Conservation (phyloP, 331 rosid genomes). For the Acacia concinna region DNA sequence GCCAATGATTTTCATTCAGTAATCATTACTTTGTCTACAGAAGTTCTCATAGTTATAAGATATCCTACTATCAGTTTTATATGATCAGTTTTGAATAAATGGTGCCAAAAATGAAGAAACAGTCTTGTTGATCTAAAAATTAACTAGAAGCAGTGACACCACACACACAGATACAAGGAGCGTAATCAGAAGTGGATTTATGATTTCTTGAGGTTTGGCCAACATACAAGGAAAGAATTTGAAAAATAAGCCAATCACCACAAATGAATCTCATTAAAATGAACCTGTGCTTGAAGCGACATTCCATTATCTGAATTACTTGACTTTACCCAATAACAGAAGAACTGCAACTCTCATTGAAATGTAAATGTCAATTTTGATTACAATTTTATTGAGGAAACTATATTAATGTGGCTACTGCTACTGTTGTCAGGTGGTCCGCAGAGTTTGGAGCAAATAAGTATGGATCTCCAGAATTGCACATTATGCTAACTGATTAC, state of each 20-base stretch:
- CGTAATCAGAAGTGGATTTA: not conserved
- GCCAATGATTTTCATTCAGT: not conserved
- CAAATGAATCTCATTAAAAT: not conserved
- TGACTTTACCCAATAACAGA: not conserved
- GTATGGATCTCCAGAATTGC: constrained; percentile 82
- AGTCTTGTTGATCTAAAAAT: not conserved
- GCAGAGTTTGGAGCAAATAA: constrained; percentile 68
- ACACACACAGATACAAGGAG: not conserved
- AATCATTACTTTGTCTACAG: not conserved
- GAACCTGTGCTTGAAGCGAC: not conserved
- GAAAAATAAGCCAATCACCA: not conserved
- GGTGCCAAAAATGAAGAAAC: not conserved
- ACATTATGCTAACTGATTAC: constrained; percentile 83
- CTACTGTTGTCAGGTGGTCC: constrained; percentile 72
- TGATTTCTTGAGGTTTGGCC: not conserved
- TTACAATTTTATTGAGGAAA: not conserved
- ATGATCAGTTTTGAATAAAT: not conserved
- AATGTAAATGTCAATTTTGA: not conserved
- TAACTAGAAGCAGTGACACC: not conserved
- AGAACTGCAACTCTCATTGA: not conserved
- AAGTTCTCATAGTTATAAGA: not conserved
- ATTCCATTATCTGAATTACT: not conserved
- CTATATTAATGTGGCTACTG: not conserved
- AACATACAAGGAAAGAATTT: not conserved
- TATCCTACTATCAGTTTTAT: not conserved